phyloP scores from a whole-genome alignment of 2,329 filamentous ascomycete genomes.

The Pyrenophora graminea region DNA sequence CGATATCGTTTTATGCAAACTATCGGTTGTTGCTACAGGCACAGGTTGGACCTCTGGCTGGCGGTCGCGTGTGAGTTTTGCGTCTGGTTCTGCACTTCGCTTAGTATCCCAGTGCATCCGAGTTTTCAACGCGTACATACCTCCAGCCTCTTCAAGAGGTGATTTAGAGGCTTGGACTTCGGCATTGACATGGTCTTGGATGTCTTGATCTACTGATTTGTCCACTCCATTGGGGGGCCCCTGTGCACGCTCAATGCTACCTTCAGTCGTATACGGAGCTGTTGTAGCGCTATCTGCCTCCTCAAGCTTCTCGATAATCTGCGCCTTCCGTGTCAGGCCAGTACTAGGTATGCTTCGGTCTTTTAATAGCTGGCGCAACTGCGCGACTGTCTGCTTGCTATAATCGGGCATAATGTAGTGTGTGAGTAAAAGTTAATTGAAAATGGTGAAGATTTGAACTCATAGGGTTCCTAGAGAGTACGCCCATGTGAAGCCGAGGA shows the following conservation, averaged over 20 bases:
- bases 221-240: constrained; percentile 8
- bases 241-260: constrained; percentile 40
- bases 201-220: constrained; percentile 10
- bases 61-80: constrained; percentile 3
- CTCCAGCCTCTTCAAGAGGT: constrained; percentile 29
- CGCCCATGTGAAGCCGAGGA: background rate
- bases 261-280: constrained; percentile 19
- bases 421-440: background rate
- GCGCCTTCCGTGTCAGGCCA: constrained; percentile 53
- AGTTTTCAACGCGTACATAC: constrained; percentile 12
- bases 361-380: constrained; percentile 53
- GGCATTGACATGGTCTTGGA: background rate
- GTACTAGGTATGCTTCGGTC: constrained; percentile 52
- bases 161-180: constrained; percentile 11
- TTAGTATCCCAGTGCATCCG: constrained; percentile 1
- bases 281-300: constrained; percentile 29
- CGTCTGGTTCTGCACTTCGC: constrained; percentile 13
- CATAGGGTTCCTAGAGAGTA: background rate
- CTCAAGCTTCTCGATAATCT: constrained; percentile 53
- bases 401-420: constrained; percentile 47
- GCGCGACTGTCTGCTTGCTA: constrained; percentile 52
- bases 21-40: constrained; percentile 22
- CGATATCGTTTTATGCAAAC: constrained; percentile 24
- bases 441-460: background rate
- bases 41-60: constrained; percentile 12